Evolutionary conservation across 345 rosid species (phyloP).

Genomic region (Diplotaxis tenuifolia): DNA sequence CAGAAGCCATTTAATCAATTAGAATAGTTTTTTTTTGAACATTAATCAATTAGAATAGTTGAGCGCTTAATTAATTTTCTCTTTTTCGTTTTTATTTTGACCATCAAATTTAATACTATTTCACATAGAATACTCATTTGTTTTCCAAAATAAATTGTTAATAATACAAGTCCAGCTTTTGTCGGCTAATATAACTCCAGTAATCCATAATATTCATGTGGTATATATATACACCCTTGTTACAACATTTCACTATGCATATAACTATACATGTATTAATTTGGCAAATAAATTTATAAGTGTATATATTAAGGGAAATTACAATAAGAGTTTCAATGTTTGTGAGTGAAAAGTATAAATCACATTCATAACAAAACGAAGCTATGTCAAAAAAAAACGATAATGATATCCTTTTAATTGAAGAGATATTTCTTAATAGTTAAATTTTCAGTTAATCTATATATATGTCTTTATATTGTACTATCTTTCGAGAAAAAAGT

Average conservation of each 20-base stretch:
- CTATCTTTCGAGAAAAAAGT: background rate
- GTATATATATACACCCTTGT: too few relatives aligned
- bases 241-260: background rate
- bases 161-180: background rate
- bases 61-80: background rate
- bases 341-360: background rate
- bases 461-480: background rate
- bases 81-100: background rate
- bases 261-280: background rate
- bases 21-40: background rate
- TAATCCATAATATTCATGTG: background rate
- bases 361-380: too few relatives aligned
- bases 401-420: background rate
- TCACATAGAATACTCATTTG: background rate
- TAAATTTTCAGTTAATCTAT: background rate
- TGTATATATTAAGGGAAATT: background rate
- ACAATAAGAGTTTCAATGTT: background rate
- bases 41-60: background rate
- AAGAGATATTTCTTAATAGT: background rate
- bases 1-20: background rate
- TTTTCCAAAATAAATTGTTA: background rate
- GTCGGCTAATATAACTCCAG: background rate
- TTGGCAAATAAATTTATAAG: background rate
- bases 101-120: background rate
- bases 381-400: too few relatives aligned